Evolutionary conservation across 495 filamentous ascomycete genomes (phyloP).

Genomic region (Neurospora sp.): DNA sequence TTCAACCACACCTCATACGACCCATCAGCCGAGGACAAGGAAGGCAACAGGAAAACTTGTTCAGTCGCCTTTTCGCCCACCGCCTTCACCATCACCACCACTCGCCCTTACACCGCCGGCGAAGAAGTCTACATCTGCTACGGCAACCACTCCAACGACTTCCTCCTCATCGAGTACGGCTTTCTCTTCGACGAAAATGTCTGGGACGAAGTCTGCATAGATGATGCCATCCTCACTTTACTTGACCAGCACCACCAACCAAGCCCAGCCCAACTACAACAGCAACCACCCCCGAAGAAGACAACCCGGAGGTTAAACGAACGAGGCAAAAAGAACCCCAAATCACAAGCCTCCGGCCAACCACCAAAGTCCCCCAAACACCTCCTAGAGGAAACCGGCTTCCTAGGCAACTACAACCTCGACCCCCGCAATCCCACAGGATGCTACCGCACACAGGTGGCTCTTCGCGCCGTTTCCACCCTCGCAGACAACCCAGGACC

Average conservation of each 20-base stretch:
- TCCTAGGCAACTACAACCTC: constrained; percentile 59
- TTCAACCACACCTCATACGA: constrained; percentile 55
- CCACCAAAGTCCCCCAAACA: constrained; percentile 18
- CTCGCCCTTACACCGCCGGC: constrained; percentile 45
- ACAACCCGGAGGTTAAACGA: background rate
- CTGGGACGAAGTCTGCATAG: constrained; percentile 58
- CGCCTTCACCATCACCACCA: constrained; percentile 52
- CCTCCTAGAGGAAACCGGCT: constrained; percentile 46
- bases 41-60: constrained; percentile 26
- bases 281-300: background rate
- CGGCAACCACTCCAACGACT: constrained; percentile 70
- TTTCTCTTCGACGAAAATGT: constrained; percentile 61
- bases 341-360: background rate
- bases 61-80: constrained; percentile 47
- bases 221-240: constrained; percentile 51
- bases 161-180: constrained; percentile 75
- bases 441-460: constrained; percentile 66
- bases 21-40: constrained; percentile 34
- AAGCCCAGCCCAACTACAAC: background rate
- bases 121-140: constrained; percentile 78
- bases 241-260: constrained; percentile 34
- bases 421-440: constrained; percentile 39
- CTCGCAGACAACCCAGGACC: background rate
- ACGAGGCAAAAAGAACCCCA: background rate
- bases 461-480: constrained; percentile 30